Conservation (phyloP, 495 filamentous ascomycete genomes). For the Monascus purpureus region DNA sequence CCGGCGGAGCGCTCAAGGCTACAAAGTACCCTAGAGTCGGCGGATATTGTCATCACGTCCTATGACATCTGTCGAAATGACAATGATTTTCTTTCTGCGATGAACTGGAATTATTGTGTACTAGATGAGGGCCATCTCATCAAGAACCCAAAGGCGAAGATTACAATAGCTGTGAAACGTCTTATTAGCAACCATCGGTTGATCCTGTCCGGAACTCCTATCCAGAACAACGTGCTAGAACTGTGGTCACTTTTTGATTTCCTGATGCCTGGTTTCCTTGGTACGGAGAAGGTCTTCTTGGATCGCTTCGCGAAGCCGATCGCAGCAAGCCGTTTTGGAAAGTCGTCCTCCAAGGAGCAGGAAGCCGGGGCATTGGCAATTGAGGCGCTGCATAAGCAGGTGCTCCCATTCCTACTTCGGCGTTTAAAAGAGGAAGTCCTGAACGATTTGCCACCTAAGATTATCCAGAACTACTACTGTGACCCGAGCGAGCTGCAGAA, state of each 20-base stretch:
- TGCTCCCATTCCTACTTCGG: conserved; percentile 88
- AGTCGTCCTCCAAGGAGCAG: conserved; percentile 96
- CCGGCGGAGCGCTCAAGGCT: conserved; percentile 62
- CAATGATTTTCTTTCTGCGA: conserved; percentile 62
- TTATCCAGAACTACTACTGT: conserved; percentile 98
- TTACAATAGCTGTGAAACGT: conserved; percentile 78
- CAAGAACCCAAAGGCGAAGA: conserved; percentile 94
- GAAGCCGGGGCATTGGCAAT: conserved; percentile 93
- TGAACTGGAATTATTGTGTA: conserved; percentile 94
- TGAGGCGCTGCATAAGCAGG: conserved; percentile 94
- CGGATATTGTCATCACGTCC: conserved; percentile 90
- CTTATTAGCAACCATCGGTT: conserved; percentile 83
- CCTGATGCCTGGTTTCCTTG: conserved; percentile 95
- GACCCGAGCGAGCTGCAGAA: conserved; percentile 92
- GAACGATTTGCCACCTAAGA: conserved; percentile 93
- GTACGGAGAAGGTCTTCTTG: conserved; percentile 95
- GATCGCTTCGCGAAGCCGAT: conserved; percentile 97
- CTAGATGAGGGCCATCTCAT: conserved; percentile 96
- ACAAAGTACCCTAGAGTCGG: conserved; percentile 49
- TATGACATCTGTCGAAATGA: conserved; percentile 97
- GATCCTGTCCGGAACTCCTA: conserved; percentile 92
- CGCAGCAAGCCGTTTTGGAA: conserved; percentile 82
- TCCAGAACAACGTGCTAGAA: conserved; percentile 95
- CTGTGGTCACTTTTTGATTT: conserved; percentile 99
- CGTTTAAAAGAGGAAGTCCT: conserved; percentile 96